phyloP scores from a whole-genome alignment of 2,329 filamentous ascomycete genomes.

The Diaporthe velutina region DNA sequence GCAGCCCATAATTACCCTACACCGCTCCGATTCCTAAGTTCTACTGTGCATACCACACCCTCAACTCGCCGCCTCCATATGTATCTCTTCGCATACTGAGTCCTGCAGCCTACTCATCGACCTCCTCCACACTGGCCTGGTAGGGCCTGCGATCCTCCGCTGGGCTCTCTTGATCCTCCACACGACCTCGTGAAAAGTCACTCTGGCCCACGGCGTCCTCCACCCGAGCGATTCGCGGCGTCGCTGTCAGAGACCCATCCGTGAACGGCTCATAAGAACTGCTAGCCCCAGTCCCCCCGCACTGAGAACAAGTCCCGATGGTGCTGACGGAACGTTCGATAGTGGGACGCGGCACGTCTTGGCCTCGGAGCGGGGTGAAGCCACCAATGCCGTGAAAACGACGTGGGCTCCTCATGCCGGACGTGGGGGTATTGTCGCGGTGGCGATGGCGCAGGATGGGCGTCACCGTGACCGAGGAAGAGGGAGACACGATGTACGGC shows the following conservation, averaged over 20 bases:
- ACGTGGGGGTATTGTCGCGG: background rate
- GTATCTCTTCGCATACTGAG: no score
- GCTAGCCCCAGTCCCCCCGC: background rate
- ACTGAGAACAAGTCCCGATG: conserved; percentile 3
- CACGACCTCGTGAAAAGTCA: no score
- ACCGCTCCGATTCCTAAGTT: background rate
- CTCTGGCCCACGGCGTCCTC: background rate
- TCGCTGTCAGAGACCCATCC: background rate
- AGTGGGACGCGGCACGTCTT: background rate
- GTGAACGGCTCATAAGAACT: background rate
- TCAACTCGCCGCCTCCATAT: background rate
- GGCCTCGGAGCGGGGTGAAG: background rate
- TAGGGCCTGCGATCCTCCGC: background rate
- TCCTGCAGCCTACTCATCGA: background rate
- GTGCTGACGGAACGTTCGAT: background rate
- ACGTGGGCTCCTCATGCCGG: background rate
- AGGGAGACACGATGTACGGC: background rate
- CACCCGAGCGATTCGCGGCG: background rate
- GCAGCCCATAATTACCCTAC: background rate
- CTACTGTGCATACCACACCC: background rate
- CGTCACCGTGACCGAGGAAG: background rate
- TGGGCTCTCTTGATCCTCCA: background rate
- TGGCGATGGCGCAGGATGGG: background rate
- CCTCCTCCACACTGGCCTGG: conserved; percentile 2
- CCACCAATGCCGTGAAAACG: background rate